These are phyloP conservation scores for Roridomyces roridus DNA, from an alignment of 768 basidiomycete species.

Conservation along the genomic window DNA sequence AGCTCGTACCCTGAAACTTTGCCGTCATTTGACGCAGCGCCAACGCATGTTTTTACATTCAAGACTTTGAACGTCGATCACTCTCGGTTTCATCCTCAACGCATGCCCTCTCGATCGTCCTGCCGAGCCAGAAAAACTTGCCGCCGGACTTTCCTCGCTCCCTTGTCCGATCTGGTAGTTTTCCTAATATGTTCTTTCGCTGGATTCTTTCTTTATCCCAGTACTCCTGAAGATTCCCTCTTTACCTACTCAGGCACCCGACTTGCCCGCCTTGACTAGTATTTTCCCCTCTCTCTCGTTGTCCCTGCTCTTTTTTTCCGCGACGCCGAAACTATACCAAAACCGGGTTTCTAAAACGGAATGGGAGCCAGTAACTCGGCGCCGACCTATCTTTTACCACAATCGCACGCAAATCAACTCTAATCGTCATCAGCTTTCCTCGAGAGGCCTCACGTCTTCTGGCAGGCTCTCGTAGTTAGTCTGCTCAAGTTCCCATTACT, in stretches of 20 bases:
- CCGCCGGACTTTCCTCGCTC: constrained; percentile 1
- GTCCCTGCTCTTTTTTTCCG: not conserved
- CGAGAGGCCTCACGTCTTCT: constrained; percentile 20
- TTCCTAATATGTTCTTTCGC: constrained; percentile 18
- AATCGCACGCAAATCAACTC: constrained; percentile 12
- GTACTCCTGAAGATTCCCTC: too few relatives aligned
- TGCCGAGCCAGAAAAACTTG: constrained; percentile 16
- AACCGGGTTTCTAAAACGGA: constrained; percentile 7
- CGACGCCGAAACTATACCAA: not conserved
- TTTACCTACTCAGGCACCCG: constrained; percentile 20
- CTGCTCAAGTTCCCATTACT: constrained; percentile 10
- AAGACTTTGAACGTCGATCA: constrained; percentile 1
- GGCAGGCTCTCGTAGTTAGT: constrained; percentile 13
- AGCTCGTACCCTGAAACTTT: too few relatives aligned
- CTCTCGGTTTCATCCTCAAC: constrained; percentile 13
- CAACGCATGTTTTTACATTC: constrained; percentile 10
- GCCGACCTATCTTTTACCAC: not conserved
- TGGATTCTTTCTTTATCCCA: too few relatives aligned
- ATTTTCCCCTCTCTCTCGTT: not conserved
- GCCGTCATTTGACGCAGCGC: not conserved
- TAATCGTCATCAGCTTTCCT: constrained; percentile 18
- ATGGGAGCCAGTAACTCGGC: constrained; percentile 17
- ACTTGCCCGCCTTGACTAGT: constrained; percentile 2
- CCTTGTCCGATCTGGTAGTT: constrained; percentile 17
- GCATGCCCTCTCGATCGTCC: constrained; percentile 8